Evolutionary conservation across 371 early-diverging fungal species (phyloP), one percentile per base, ranked within the genome.

Genomic region (Mortierella sp.): DNA sequence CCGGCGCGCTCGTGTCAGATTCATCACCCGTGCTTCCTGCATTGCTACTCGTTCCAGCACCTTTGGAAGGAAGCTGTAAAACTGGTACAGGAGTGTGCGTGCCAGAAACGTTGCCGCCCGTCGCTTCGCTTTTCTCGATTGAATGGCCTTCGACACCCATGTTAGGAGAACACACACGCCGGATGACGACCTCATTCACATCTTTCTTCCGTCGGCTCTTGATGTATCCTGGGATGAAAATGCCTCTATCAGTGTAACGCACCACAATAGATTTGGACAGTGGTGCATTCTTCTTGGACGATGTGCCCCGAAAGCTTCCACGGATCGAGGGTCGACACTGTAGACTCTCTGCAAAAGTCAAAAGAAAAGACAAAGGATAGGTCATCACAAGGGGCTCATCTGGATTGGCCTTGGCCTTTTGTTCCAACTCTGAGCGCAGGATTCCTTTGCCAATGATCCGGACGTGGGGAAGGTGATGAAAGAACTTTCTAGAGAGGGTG

Each of bases 261-360:
- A 73, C 58, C 19, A 73, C 74, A n/a, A 73, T 64, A 1, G 74
- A 68, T 30, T 64, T 67, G 19, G 74, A 73, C 16, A 73, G 61
- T 13, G 74, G 74, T 23, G 54, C 61, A 30, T 39, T 68, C 43
- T 46, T 43, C 16, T 56, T 60, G 2, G 61, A 42, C 10, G 47
- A n/a, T 18, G 14, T 41, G 27, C 54, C 46, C 12, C 45, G 64
- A 24, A 67, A 64, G 45, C 68, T 68, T 27, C 74, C 74, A 41
- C 74, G 64, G 45, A 73, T 67, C 19, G 74, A 64, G n/a, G 74
- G 74, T 18, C 74, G 68, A 53, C 68, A 68, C 53, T 73, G 74
- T 1, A 73, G 41, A 64, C 68, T 68, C 61, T 73, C 74, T 9
- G 68, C 49, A 24, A 64, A 73, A 0, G 74, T 73, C 1, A 68